A percentile compares a stretch with the other conserved stretches of the same genome.
These are phyloP conservation scores for Domatiomyces globalis DNA, from an alignment of 2,329 filamentous ascomycete species.

Conservation along the genomic window DNA sequence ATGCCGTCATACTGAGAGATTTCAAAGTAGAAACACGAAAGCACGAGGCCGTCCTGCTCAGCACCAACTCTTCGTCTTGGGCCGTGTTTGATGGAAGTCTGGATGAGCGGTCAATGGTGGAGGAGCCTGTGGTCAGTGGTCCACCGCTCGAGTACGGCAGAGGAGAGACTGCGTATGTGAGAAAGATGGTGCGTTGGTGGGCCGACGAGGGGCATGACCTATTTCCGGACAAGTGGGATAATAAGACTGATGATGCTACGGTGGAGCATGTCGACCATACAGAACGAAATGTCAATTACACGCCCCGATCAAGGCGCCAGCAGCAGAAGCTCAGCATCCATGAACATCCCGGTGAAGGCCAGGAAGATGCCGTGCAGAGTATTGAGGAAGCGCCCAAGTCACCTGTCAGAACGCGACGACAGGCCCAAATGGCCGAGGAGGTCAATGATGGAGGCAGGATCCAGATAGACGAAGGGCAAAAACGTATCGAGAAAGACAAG, in stretches of 20 bases:
- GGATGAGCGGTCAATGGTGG: constrained; percentile 11
- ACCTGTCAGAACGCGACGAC: constrained; percentile 2
- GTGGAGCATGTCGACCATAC: background rate
- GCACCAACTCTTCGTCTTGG: constrained; percentile 32
- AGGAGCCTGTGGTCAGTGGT: constrained; percentile 22
- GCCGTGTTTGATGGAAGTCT: constrained; percentile 26
- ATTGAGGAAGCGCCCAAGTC: background rate
- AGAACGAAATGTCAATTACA: background rate
- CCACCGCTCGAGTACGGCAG: constrained; percentile 28
- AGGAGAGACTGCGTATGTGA: constrained; percentile 26
- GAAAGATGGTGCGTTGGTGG: constrained; percentile 30
- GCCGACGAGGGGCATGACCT: constrained; percentile 20
- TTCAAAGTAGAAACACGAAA: constrained; percentile 32
- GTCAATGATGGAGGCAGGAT: background rate
- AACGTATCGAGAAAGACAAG: background rate
- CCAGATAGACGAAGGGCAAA: background rate
- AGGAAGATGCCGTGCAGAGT: background rate
- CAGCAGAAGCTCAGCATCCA: background rate
- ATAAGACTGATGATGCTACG: background rate
- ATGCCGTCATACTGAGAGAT: constrained; percentile 32
- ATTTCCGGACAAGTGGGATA: constrained; percentile 1
- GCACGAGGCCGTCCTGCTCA: constrained; percentile 28
- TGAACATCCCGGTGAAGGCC: background rate
- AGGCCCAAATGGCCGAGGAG: constrained; percentile 7
- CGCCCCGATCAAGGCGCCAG: background rate